Evolutionary conservation across 2,329 filamentous ascomycete genomes (phyloP), one percentile per base, ranked within the genome.

Genomic region (Aspergillus niger): DNA sequence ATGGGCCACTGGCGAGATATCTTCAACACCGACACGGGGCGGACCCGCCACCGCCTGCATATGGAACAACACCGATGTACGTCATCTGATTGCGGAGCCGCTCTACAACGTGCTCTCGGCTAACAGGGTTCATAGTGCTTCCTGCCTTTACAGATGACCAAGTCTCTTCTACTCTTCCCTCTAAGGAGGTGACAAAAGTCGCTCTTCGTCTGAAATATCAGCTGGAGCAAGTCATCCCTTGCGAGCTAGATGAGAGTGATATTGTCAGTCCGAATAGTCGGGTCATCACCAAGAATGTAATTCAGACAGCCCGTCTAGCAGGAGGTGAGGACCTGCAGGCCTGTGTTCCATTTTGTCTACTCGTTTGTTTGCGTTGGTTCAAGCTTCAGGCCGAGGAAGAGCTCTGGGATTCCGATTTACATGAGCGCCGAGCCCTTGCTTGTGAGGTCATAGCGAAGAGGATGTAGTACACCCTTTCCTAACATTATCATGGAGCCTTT

Each of bases 371-470:
- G 69, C 82, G 85, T 68, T 90, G 87, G 87, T 98, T 97, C 77
- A 88, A 86, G 72, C 86, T 86, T 63, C 93, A 98, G 78, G 87
- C 92, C 1, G 64, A 83, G 28, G 76, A 88, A 6, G 95, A 99
- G 81, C 85, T 98, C 2, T 99, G 94, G 92, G 94, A 99, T 76
- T 88, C 93, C 6, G 89, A 92, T 61, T 82, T 98, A 41, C 91
- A 97, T 74, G 79, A 88, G 44, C 80, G 95, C 39, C 86, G 94
- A 30, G 91, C 92, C 2, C 81, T 85, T 2, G 93, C 95, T 13
- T 97, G 92, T 72, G 92, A 97, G 75, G 88, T 97, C 51, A 89
- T 99, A 70, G 93, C 95, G 20, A 99, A 98, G 80, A 82, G 85
- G 53, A 81, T 86, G 80, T 81, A 75, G 55, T 60, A 41, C 8